Conservation (phyloP, 352 stramenopile genomes). For the Phytophthora crassamura region DNA sequence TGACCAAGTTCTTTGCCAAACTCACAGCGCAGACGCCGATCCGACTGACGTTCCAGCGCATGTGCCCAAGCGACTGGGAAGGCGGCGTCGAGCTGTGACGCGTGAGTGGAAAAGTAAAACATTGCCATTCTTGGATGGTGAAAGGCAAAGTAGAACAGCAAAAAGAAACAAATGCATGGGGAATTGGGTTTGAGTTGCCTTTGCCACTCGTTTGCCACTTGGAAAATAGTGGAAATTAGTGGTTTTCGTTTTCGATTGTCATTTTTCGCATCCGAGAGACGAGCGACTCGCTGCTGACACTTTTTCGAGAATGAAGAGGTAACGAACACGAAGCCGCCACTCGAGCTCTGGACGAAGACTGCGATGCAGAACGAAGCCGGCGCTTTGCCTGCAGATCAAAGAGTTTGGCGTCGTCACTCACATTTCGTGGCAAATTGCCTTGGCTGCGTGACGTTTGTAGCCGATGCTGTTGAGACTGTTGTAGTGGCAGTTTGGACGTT, state of each 20-base stretch:
- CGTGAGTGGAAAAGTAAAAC: not conserved
- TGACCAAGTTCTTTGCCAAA: conserved; percentile 78
- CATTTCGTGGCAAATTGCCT: conserved; percentile 8
- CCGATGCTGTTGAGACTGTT: conserved; percentile 1
- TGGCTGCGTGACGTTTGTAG: conserved; percentile 25
- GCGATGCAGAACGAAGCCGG: conserved; percentile 26
- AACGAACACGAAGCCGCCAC: not conserved
- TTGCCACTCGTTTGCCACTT: too few species aligned
- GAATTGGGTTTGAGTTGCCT: conserved; percentile 6
- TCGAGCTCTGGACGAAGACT: conserved; percentile 7
- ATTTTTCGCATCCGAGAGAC: conserved; percentile 39
- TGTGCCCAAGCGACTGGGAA: conserved; percentile 69
- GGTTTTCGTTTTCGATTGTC: conserved; percentile 34
- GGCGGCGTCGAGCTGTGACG: conserved; percentile 71
- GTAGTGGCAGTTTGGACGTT: conserved; percentile 24
- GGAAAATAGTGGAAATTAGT: not conserved
- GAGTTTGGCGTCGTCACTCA: not conserved
- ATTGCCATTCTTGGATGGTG: not conserved
- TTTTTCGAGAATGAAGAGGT: conserved; percentile 21
- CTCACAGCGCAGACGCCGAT: conserved; percentile 62
- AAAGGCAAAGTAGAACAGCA: conserved; percentile 8
- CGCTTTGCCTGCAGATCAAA: conserved; percentile 9
- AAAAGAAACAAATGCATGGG: conserved; percentile 16
- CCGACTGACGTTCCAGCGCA: conserved; percentile 73
- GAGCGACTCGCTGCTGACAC: conserved; percentile 29